phyloP scores from a whole-genome alignment of 768 basidiomycete species.

The Pholiota microspora region DNA sequence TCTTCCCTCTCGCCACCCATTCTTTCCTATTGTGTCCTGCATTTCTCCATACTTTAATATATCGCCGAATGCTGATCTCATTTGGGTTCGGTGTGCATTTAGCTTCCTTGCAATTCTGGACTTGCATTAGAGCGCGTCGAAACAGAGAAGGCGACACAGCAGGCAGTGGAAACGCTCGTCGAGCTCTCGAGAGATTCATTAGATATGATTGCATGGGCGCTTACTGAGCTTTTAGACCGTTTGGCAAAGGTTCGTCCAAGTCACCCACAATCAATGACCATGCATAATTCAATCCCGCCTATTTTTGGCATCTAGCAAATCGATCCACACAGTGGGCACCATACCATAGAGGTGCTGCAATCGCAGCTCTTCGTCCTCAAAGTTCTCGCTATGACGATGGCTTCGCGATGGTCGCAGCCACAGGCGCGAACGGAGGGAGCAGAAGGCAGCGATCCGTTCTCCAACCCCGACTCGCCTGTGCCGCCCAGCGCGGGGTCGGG shows the following conservation, averaged over 20 bases:
- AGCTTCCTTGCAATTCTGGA: slow-evolving; percentile 90
- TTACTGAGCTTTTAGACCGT: slow-evolving; percentile 77
- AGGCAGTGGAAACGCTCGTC: slow-evolving; percentile 77
- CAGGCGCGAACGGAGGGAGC: slow-evolving; percentile 29
- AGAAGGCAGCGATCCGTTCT: slow-evolving; percentile 31
- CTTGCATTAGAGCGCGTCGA: slow-evolving; percentile 70
- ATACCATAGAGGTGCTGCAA: slow-evolving; percentile 72
- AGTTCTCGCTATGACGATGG: slow-evolving; percentile 74
- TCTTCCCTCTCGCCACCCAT: too few species aligned
- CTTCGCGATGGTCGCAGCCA: slow-evolving; percentile 63
- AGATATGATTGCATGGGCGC: slow-evolving; percentile 75
- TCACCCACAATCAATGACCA: not conserved
- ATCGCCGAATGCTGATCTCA: not conserved
- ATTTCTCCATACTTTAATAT: too few species aligned
- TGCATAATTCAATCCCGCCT: slow-evolving; percentile 10
- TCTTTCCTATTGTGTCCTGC: not conserved
- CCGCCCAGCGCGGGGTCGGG: slow-evolving; percentile 24
- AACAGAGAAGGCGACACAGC: slow-evolving; percentile 68
- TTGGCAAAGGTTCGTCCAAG: slow-evolving; percentile 59
- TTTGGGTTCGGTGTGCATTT: not conserved
- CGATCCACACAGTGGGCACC: slow-evolving; percentile 44
- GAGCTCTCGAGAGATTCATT: slow-evolving; percentile 75
- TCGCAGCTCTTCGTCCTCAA: slow-evolving; percentile 87
- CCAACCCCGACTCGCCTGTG: slow-evolving; percentile 37
- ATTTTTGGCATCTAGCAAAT: slow-evolving; percentile 40